phyloP scores from a whole-genome alignment of 1,284 basidiomycete genomes.

The Psilocybe mexicana region DNA sequence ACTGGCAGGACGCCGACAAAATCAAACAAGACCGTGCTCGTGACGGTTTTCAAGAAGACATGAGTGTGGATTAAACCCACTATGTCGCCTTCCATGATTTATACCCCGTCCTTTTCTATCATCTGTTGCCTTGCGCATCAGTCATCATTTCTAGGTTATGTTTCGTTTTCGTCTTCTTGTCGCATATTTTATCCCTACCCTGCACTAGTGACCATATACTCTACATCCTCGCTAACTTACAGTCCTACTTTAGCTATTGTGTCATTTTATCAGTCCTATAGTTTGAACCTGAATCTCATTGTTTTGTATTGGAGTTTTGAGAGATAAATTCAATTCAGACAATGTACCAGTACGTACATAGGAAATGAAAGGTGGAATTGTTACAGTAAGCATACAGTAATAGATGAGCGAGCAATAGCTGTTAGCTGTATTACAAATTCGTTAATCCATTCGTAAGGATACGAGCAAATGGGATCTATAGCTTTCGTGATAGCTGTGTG shows the following conservation, averaged over 20 bases:
- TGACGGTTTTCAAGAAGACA: neutral
- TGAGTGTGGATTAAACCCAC: slow-evolving; percentile 18
- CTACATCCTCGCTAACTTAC: neutral
- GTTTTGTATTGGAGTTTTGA: too few species aligned
- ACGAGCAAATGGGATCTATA: neutral
- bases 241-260: too few species aligned
- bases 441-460: neutral
- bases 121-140: neutral
- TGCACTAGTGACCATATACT: neutral
- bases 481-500: neutral
- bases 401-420: neutral
- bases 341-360: neutral
- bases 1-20: slow-evolving; percentile 45
- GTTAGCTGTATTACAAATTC: neutral
- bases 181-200: neutral
- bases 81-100: neutral
- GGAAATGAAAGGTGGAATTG: neutral
- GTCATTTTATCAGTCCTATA: too few species aligned
- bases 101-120: neutral
- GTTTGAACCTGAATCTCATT: too few species aligned
- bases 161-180: neutral
- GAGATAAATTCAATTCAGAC: too few species aligned
- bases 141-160: neutral
- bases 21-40: slow-evolving; percentile 21
- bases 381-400: neutral